Evolutionary conservation across 2,329 filamentous ascomycete genomes (phyloP).

Genomic region (Biscogniauxia sp.): DNA sequence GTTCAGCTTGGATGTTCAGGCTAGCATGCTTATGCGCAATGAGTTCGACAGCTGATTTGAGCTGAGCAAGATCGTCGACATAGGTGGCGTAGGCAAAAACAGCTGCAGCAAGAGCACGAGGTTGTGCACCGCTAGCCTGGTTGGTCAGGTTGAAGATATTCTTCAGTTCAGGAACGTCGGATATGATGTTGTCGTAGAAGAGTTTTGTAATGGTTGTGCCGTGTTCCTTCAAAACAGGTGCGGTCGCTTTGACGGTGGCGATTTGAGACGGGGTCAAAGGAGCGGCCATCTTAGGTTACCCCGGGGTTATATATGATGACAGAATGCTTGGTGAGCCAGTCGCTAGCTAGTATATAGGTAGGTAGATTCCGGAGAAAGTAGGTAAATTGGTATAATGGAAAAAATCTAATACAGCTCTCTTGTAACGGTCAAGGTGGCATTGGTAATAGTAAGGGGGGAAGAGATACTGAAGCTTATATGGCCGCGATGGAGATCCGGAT

Average conservation of each 20-base stretch:
- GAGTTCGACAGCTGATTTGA: constrained; percentile 58
- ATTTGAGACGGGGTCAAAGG: constrained; percentile 62
- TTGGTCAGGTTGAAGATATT: constrained; percentile 71
- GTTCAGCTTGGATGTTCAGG: constrained; percentile 65
- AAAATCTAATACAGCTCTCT: neutral
- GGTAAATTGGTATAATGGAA: neutral
- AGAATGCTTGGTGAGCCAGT: neutral
- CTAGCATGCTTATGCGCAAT: constrained; percentile 77
- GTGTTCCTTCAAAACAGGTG: constrained; percentile 67
- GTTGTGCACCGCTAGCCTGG: constrained; percentile 66
- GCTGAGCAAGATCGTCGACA: constrained; percentile 65
- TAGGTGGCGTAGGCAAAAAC: constrained; percentile 71
- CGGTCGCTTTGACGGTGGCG: constrained; percentile 72
- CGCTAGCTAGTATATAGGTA: neutral
- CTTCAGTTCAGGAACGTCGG: constrained; percentile 61
- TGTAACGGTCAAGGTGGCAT: neutral
- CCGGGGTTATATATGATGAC: neutral
- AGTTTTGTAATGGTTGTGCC: constrained; percentile 66
- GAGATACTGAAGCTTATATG: neutral
- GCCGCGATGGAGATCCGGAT: neutral
- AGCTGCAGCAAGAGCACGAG: constrained; percentile 65
- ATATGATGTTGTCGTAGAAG: constrained; percentile 71
- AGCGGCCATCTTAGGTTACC: constrained; percentile 36
- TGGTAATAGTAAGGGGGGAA: neutral
- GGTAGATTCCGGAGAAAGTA: neutral